phyloP scores from a whole-genome alignment of 2,329 filamentous ascomycete species.

The Cladosporium sp. region DNA sequence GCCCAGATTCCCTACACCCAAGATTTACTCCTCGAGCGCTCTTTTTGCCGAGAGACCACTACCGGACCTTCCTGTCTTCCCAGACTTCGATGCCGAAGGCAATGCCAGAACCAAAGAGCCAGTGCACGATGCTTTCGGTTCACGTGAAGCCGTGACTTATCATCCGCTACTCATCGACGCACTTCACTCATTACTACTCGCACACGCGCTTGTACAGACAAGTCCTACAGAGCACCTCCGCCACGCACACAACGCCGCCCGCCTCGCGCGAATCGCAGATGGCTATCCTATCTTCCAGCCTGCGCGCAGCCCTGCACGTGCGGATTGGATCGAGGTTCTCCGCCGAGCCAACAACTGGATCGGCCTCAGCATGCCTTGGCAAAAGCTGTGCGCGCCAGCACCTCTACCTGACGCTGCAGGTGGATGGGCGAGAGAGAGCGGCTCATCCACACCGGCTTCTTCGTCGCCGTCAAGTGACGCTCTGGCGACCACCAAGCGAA shows the following conservation, averaged over 20 bases:
- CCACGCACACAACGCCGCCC: conserved; percentile 79
- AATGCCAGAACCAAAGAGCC: conserved; percentile 29
- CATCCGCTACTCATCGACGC: conserved; percentile 79
- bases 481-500: background rate
- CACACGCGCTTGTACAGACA: conserved; percentile 76
- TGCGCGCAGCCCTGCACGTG: conserved; percentile 68
- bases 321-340: conserved; percentile 79
- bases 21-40: conserved; percentile 59
- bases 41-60: conserved; percentile 73
- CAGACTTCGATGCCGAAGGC: conserved; percentile 43
- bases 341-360: conserved; percentile 70
- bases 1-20: conserved; percentile 52
- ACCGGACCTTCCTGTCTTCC: conserved; percentile 67
- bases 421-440: conserved; percentile 36
- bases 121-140: conserved; percentile 40
- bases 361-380: conserved; percentile 66
- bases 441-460: conserved; percentile 8
- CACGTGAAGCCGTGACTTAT: conserved; percentile 70
- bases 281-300: conserved; percentile 80
- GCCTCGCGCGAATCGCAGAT: conserved; percentile 71
- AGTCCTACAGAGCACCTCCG: conserved; percentile 74
- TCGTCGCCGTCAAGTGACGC: conserved; percentile 15
- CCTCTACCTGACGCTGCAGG: conserved; percentile 43
- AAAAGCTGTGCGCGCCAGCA: conserved; percentile 63
- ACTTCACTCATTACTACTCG: conserved; percentile 72